Evolutionary conservation across 306 rosid genomes (phyloP), one percentile per base, ranked within the genome.

Genomic region (Mucuna pruriens): DNA sequence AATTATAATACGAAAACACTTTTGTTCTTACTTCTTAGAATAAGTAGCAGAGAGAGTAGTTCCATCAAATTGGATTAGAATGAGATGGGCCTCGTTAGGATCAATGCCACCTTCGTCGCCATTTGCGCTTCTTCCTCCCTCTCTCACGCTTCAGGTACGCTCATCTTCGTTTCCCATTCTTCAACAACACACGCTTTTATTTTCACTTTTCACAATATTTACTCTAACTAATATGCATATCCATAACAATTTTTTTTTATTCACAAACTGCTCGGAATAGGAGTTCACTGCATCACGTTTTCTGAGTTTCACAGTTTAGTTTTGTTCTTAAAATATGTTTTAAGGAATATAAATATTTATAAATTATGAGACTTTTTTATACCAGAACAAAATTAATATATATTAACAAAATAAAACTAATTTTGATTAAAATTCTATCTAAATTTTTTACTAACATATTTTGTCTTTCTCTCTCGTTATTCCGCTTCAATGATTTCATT

Each of bases 61-160:
- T 31, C 26, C 20, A 15, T 33, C 29, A 4, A 40, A 25, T 29
- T 77, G 57, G 31, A 17, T 46, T 69, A n/a, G 25, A 9, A 40
- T 15, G 20, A 77, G 80, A 89, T 89, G 90, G 86, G 86, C 12
- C 40, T 84, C 26, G 80, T 86, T 44, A 78, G 78, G 77, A 79
- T 80, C 44, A 83, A 51, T 15, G 75, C 68, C 44, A 66, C 34
- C 74, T 60, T 63, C 61, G 12, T 76, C 17, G 48, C 86, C 29
- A 57, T 81, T 79, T 82, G 85, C 36, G 17, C 86, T 44, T 78
- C 89, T 13, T 75, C 86, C 40, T 61, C 78, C 62, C 36, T 51
- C 29, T 39, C 90, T 40, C 78, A 71, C 44, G n/a, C 86, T 39
- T 85, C 91, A 81, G 97, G 97, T 88, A 65, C 42, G 1, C 16